phyloP scores from a whole-genome alignment of 352 stramenopile genomes.

The Blastocystis sp. region DNA sequence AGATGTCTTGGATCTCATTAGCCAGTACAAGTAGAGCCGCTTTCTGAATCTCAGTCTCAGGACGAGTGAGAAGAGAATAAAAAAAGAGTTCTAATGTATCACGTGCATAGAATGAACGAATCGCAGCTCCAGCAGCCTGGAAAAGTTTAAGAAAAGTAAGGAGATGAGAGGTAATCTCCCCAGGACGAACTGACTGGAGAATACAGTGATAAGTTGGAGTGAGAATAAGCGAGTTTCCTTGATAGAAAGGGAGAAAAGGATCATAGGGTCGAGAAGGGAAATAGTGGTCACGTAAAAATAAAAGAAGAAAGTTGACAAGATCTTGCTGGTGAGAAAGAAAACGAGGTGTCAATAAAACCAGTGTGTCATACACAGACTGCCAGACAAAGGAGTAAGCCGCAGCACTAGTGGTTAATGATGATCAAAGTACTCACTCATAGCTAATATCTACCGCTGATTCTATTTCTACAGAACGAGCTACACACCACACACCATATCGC shows the following conservation, averaged over 20 bases:
- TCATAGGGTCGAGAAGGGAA: background rate
- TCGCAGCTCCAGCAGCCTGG: background rate
- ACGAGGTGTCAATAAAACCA: background rate
- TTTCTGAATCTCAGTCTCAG: constrained; percentile 47
- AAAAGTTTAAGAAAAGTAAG: background rate
- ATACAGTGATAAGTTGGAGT: background rate
- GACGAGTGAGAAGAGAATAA: background rate
- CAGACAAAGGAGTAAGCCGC: background rate
- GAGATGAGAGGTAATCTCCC: background rate
- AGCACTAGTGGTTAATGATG: background rate
- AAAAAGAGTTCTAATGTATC: background rate
- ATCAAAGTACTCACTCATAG: background rate
- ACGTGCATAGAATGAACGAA: background rate
- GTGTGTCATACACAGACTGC: background rate
- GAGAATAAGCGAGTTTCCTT: background rate
- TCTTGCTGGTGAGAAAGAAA: background rate
- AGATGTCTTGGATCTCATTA: background rate
- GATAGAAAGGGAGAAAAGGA: background rate
- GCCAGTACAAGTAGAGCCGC: background rate
- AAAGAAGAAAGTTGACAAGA: constrained; percentile 3
- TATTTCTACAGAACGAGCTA: background rate
- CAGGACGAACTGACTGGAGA: background rate
- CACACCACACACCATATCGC: background rate
- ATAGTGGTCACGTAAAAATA: constrained; percentile 38
- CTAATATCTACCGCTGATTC: background rate